phyloP scores from a whole-genome alignment of 164 flowering plant species.

The Magnolia sinica region DNA sequence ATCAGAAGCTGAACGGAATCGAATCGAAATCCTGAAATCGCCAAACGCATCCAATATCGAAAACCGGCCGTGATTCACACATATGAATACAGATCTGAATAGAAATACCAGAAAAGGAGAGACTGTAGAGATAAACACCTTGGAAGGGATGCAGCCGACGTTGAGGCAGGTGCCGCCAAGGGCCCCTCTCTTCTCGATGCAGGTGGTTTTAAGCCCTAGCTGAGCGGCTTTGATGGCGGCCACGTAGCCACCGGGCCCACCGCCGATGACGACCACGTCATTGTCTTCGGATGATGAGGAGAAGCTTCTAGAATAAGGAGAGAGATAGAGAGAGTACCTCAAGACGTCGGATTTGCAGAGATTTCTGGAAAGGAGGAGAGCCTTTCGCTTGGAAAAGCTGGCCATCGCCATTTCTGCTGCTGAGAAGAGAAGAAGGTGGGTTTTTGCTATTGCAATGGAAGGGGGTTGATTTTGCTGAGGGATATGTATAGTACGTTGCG shows the following conservation, averaged over 20 bases:
- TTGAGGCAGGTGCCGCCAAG: conserved; percentile 92
- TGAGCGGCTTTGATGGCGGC: conserved; percentile 93
- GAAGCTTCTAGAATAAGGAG: conserved; percentile 38
- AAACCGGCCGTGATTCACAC: neutral
- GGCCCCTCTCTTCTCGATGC: conserved; percentile 80
- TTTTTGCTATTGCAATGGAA: neutral
- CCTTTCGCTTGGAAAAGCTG: conserved; percentile 50
- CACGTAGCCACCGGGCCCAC: conserved; percentile 91
- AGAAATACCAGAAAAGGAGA: neutral
- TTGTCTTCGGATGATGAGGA: conserved; percentile 61
- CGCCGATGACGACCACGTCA: conserved; percentile 82
- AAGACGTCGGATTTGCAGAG: conserved; percentile 22
- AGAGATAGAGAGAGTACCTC: conserved; percentile 32
- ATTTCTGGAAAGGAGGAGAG: conserved; percentile 28
- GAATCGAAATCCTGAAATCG: neutral
- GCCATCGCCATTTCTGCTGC: conserved; percentile 54
- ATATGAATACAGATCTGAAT: neutral
- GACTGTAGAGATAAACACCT: conserved; percentile 33
- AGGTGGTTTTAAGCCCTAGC: conserved; percentile 77
- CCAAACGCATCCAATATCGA: neutral
- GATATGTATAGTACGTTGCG: neutral
- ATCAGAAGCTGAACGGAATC: neutral
- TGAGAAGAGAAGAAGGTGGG: neutral
- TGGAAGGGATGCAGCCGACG: conserved; percentile 92
- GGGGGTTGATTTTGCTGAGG: neutral